Base-by-base conservation (phyloP, 805 yeast genomes). In the Saccharomyces eubayanus region DNA sequence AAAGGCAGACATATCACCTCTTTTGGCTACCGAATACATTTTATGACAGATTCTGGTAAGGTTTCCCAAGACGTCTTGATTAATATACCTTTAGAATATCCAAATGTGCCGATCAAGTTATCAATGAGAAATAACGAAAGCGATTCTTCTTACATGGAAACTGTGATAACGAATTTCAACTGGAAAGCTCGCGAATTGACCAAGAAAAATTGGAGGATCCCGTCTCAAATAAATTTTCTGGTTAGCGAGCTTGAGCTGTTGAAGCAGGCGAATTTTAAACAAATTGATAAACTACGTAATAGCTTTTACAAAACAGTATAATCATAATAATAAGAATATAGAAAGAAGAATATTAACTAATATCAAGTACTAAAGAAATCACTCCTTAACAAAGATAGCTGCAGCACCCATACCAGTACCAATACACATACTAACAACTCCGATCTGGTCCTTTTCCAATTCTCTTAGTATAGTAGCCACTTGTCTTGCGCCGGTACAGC, bases 341-440 rank as follows among this genome's bases (percentile, higher is more conserved):
- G 6, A 41, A 21, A 21, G 28, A 27, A 48, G 40, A 21, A 21
- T 21, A 31, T 48, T 21, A 48, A 31, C 28, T 24, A 12, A 31
- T 12, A 24, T 48, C 50, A 48, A 14, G 24, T 21, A 21, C 46
- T 6, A 16, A 24, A 24, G n/a, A 36, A 36, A 36, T 59, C 77
- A 89, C 75, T 92, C 98, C 64, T 79, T 85, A 47, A 89, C 78
- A 62, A 92, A 79, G 47, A 91, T 76, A 12, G 92, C 86, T 49
- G 98, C 98, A 31, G 97, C 97, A 60, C 98, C 98, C 96, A 91
- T 92, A 63, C 98, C 98, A 36, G 97, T 89, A 65, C 98, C 98
- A 60, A 92, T 84, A 76, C 98, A 92, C 98, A 92, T 92, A 59
- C 96, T 86, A 11, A 95, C 87, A 51, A 92, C 84, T 60, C 98